Percentiles rank a stretch among this genome's conserved stretches.
These are phyloP conservation scores for Acrocalymma vagum DNA, from an alignment of 2,329 filamentous ascomycete genomes.

Conservation along the genomic window DNA sequence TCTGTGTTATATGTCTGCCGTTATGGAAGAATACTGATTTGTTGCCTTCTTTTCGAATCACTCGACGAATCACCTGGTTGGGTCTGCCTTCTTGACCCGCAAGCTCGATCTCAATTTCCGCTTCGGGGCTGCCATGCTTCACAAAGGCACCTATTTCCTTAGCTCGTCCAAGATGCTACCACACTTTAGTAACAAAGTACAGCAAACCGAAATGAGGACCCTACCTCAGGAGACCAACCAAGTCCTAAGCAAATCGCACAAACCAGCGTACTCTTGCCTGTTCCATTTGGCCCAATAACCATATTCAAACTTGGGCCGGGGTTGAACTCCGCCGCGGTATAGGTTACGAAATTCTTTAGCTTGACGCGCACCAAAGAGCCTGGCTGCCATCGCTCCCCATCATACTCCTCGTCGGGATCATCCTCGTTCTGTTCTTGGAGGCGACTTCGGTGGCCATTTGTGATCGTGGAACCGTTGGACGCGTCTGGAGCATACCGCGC, in stretches of 20 bases:
- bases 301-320: conserved; percentile 95
- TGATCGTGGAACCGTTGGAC: conserved; percentile 23
- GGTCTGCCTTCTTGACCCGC: conserved; percentile 66
- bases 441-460: conserved; percentile 8
- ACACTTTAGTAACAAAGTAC: conserved; percentile 19
- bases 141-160: conserved; percentile 89
- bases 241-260: conserved; percentile 95
- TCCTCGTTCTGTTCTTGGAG: conserved; percentile 20
- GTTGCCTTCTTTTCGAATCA: conserved; percentile 84
- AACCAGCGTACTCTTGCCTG: conserved; percentile 95
- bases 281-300: conserved; percentile 99
- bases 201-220: too few relatives aligned
- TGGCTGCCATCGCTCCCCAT: too few relatives aligned
- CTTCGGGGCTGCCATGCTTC: conserved; percentile 82
- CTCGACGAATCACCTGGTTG: conserved; percentile 79
- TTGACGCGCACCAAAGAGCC: conserved; percentile 90
- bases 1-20: conserved; percentile 67
- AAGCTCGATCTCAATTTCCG: conserved; percentile 90
- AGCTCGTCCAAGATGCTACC: conserved; percentile 81
- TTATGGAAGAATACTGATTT: conserved; percentile 82
- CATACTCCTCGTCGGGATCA: too few relatives aligned
- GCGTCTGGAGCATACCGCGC: conserved; percentile 38
- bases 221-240: conserved; percentile 76
- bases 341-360: conserved; percentile 91
- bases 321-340: conserved; percentile 88